Conservation (phyloP, 768 basidiomycete genomes). For the Chiua virens region DNA sequence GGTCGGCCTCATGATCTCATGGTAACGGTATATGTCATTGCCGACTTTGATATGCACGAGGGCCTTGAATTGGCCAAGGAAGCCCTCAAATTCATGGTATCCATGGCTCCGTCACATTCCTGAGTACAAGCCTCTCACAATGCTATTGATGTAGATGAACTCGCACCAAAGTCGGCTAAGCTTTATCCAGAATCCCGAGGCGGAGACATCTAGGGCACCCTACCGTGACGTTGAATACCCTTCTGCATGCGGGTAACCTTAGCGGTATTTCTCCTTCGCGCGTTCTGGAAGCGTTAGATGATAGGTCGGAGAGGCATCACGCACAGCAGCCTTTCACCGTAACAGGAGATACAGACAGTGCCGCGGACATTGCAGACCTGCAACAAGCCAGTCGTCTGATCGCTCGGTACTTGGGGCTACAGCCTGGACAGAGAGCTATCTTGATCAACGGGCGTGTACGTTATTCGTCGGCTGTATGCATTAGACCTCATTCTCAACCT, state of each 20-base stretch:
- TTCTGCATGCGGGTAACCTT: slow-evolving; percentile 44
- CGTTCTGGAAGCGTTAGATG: slow-evolving; percentile 14
- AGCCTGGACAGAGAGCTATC: slow-evolving; percentile 60
- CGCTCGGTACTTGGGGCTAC: slow-evolving; percentile 54
- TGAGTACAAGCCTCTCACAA: not conserved
- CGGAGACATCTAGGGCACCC: slow-evolving; percentile 30
- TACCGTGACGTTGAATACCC: slow-evolving; percentile 48
- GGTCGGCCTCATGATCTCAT: slow-evolving; percentile 26
- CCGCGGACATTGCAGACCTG: slow-evolving; percentile 32
- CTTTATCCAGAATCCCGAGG: slow-evolving; percentile 72
- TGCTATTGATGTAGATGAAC: slow-evolving; percentile 35
- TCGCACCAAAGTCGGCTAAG: slow-evolving; percentile 58
- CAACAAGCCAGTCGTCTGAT: slow-evolving; percentile 47
- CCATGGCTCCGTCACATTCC: slow-evolving; percentile 14
- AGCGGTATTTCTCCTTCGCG: slow-evolving; percentile 22
- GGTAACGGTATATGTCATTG: slow-evolving; percentile 64
- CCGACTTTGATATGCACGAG: slow-evolving; percentile 68
- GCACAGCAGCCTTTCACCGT: slow-evolving; percentile 41
- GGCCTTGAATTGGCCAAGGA: slow-evolving; percentile 64
- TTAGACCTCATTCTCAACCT: slow-evolving; percentile 3
- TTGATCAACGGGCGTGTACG: slow-evolving; percentile 84
- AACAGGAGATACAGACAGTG: slow-evolving; percentile 30
- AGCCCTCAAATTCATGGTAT: slow-evolving; percentile 64
- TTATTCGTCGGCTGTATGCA: slow-evolving; percentile 2
- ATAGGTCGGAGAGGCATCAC: slow-evolving; percentile 7